These are phyloP conservation scores for Gossypium arboreum DNA, from an alignment of 345 rosid genomes.

Conservation along the genomic window DNA sequence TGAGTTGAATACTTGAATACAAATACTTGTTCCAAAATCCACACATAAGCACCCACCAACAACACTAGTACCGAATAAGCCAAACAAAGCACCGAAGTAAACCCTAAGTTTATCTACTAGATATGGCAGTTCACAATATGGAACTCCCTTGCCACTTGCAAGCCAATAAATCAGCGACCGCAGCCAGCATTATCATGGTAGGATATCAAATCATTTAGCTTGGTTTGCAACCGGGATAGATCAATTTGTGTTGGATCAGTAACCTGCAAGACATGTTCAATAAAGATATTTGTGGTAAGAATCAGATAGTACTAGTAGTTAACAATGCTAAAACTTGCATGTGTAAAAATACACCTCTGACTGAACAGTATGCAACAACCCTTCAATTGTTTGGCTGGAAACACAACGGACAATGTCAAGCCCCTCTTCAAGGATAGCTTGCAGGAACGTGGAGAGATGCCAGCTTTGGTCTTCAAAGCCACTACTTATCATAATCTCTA, in stretches of 20 bases:
- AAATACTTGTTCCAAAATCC: neutral
- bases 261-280: neutral
- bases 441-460: slow-evolving; percentile 35
- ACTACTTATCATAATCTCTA: slow-evolving; percentile 49
- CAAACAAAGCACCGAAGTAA: neutral
- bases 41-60: neutral
- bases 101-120: neutral
- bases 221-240: slow-evolving; percentile 22
- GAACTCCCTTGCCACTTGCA: neutral
- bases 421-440: slow-evolving; percentile 33
- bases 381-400: slow-evolving; percentile 34
- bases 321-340: no score
- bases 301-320: no score
- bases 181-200: neutral
- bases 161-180: neutral
- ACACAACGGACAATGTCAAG: slow-evolving; percentile 31
- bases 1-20: no score
- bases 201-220: slow-evolving; percentile 10
- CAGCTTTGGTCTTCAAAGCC: slow-evolving; percentile 22
- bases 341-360: slow-evolving; percentile 26
- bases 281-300: no score
- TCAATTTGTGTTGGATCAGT: slow-evolving; percentile 10
- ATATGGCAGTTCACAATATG: neutral
- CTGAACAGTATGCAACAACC: slow-evolving; percentile 37
- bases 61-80: neutral